A percentile compares a stretch with the other conserved stretches of the same genome.
These are phyloP conservation scores for Xylaria sp. DNA, from an alignment of 2,329 filamentous ascomycete genomes.

Conservation along the genomic window DNA sequence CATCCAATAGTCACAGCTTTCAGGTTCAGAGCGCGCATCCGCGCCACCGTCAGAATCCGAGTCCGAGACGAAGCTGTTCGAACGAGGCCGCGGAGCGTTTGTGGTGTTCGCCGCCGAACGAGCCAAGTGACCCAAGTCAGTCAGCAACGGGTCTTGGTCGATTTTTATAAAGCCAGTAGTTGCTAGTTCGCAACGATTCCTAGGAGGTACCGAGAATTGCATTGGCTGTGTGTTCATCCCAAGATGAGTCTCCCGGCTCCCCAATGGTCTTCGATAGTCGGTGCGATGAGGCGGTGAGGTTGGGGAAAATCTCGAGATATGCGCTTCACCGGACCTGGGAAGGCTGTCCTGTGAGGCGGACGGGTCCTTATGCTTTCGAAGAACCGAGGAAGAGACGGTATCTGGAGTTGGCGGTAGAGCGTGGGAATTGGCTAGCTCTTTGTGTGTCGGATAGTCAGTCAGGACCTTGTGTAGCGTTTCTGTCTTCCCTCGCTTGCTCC, in stretches of 20 bases:
- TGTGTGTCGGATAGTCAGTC: constrained; percentile 57
- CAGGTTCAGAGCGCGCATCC: constrained; percentile 54
- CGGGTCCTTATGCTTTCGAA: constrained; percentile 48
- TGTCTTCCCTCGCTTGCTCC: constrained; percentile 59
- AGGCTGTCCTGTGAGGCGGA: constrained; percentile 46
- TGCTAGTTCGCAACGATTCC: constrained; percentile 45
- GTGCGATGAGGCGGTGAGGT: constrained; percentile 38
- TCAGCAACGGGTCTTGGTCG: constrained; percentile 45
- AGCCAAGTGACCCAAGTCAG: constrained; percentile 41
- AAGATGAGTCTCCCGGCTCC: constrained; percentile 34
- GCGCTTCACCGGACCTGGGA: constrained; percentile 28
- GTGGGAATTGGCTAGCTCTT: constrained; percentile 55
- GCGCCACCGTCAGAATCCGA: constrained; percentile 56
- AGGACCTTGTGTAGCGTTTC: constrained; percentile 60
- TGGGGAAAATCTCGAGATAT: constrained; percentile 40
- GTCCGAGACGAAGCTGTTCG: constrained; percentile 58
- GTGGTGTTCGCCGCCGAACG: constrained; percentile 61
- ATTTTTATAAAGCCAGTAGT: constrained; percentile 31
- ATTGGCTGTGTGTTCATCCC: constrained; percentile 42
- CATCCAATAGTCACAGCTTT: constrained; percentile 67
- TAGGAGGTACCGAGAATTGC: constrained; percentile 49
- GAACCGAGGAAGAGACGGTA: constrained; percentile 66
- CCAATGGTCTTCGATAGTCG: constrained; percentile 42
- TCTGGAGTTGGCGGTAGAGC: constrained; percentile 67
- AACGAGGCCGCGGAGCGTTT: constrained; percentile 52